phyloP scores from a whole-genome alignment of 371 early-diverging fungal genomes.

The Dipsacomyces acuminosporus region DNA sequence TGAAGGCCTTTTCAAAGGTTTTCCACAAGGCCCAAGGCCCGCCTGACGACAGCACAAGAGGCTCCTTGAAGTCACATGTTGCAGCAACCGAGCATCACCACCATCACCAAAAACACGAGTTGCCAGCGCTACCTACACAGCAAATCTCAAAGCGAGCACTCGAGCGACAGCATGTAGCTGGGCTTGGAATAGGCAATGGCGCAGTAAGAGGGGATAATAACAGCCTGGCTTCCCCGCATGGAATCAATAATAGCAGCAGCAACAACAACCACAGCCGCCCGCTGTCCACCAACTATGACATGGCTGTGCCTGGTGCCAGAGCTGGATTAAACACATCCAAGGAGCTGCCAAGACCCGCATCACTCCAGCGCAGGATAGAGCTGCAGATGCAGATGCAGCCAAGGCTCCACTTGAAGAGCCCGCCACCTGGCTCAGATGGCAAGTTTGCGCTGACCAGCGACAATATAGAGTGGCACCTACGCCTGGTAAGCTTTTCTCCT shows the following conservation, averaged over 20 bases:
- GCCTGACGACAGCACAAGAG: constrained; percentile 16
- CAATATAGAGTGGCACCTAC: constrained; percentile 43
- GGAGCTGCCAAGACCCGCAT: constrained; percentile 21
- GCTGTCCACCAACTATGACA: background rate
- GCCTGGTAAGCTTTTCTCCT: constrained; percentile 28
- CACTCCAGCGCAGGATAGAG: constrained; percentile 29
- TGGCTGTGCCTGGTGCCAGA: background rate
- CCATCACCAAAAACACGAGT: no score
- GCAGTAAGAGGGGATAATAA: no score
- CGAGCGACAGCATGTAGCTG: background rate
- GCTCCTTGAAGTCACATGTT: no score
- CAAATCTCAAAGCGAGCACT: background rate
- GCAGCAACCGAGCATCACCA: no score
- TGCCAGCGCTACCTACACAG: no score
- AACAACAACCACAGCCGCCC: background rate
- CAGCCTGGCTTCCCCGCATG: background rate
- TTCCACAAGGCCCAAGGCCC: constrained; percentile 40
- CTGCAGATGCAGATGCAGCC: constrained; percentile 27
- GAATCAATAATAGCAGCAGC: background rate
- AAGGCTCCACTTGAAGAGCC: constrained; percentile 31
- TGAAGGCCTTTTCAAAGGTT: constrained; percentile 43
- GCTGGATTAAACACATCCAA: background rate
- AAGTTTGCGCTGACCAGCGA: constrained; percentile 27
- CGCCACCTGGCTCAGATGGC: constrained; percentile 30
- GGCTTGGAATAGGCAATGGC: background rate